These are phyloP conservation scores for Bacidia gigantensis DNA, from an alignment of 495 filamentous ascomycete species.

Conservation along the genomic window DNA sequence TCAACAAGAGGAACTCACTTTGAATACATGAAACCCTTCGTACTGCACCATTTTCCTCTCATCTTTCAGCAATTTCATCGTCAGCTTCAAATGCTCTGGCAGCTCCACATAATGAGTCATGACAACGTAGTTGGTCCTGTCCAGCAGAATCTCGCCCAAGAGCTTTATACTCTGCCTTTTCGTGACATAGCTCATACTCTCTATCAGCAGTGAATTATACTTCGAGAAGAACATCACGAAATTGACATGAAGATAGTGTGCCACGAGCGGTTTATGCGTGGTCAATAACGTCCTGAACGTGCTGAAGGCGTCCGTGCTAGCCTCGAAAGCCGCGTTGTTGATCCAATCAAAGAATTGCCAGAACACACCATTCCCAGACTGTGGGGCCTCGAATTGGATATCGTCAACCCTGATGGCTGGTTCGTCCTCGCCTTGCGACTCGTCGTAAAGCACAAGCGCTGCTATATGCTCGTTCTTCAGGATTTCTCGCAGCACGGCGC, in stretches of 20 bases:
- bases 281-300: slow-evolving; percentile 95
- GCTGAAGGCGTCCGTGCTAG: slow-evolving; percentile 92
- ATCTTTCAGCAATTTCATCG: slow-evolving; percentile 90
- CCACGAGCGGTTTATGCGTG: slow-evolving; percentile 79
- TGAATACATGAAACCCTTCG: slow-evolving; percentile 98
- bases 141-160: slow-evolving; percentile 85
- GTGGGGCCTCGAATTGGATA: slow-evolving; percentile 50
- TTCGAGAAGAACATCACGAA: slow-evolving; percentile 81
- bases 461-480: slow-evolving; percentile 83
- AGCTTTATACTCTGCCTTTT: slow-evolving; percentile 97
- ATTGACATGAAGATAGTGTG: slow-evolving; percentile 71
- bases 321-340: slow-evolving; percentile 76
- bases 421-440: slow-evolving; percentile 48
- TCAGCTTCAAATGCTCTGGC: slow-evolving; percentile 89
- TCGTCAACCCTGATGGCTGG: slow-evolving; percentile 40
- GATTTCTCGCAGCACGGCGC: slow-evolving; percentile 78
- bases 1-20: slow-evolving; percentile 36
- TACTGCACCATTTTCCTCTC: slow-evolving; percentile 98
- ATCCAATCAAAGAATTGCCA: slow-evolving; percentile 99
- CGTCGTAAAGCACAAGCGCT: slow-evolving; percentile 81
- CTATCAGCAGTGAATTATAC: slow-evolving; percentile 79
- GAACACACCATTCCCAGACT: slow-evolving; percentile 70
- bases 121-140: slow-evolving; percentile 90
- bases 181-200: slow-evolving; percentile 92
- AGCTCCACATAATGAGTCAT: slow-evolving; percentile 96